phyloP scores from a whole-genome alignment of 139 green algal species.

The Gonium pectorale region DNA sequence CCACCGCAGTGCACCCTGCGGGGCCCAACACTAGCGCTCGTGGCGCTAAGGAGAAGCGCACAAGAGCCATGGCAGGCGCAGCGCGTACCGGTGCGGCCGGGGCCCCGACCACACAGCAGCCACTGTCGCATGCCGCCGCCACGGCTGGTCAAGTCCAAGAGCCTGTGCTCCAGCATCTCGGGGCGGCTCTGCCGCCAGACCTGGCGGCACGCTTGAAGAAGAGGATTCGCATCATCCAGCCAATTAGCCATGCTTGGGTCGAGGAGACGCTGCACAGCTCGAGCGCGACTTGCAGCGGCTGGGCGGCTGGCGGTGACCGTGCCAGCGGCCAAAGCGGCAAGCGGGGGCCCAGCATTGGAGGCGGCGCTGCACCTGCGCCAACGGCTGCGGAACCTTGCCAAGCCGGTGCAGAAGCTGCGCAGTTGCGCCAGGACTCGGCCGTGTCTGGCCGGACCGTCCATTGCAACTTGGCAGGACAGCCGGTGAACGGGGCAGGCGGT shows the following conservation, averaged over 20 bases:
- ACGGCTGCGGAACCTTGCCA: neutral
- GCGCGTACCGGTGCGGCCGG: too few relatives aligned
- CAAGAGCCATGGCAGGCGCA: too few relatives aligned
- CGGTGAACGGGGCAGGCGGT: too few relatives aligned
- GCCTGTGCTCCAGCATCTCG: neutral
- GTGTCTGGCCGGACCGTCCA: neutral
- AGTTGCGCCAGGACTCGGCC: neutral
- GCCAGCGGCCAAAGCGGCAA: neutral
- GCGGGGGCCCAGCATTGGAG: too few relatives aligned
- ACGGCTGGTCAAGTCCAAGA: too few relatives aligned
- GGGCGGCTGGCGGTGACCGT: too few relatives aligned
- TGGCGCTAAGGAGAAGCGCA: too few relatives aligned
- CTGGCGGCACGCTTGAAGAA: constrained; percentile 28
- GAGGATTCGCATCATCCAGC: constrained; percentile 55
- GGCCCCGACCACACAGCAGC: too few relatives aligned
- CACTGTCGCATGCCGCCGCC: too few relatives aligned
- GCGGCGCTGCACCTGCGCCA: neutral
- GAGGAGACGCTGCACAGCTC: constrained; percentile 26
- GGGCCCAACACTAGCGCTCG: too few relatives aligned
- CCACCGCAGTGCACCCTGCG: too few relatives aligned
- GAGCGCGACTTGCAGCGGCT: neutral
- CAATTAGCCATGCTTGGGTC: constrained; percentile 48
- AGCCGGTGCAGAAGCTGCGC: neutral
- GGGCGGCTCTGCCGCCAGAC: neutral
- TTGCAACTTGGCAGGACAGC: too few relatives aligned